phyloP scores from a whole-genome alignment of 148 eudicot species.

The Camellia granthamiana region DNA sequence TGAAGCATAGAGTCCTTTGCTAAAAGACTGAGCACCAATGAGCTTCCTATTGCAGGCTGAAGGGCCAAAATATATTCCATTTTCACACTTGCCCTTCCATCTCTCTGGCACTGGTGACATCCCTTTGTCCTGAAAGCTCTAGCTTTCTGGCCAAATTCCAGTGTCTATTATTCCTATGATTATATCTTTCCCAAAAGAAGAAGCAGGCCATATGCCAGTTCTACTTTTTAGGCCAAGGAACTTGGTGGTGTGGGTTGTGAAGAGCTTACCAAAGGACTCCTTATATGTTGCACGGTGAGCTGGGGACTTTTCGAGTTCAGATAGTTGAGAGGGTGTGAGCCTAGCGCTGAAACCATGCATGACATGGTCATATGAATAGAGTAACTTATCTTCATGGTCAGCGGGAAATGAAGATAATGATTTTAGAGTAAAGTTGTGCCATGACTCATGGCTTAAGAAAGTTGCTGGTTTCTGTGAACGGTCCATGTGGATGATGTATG shows the following conservation, averaged over 20 bases:
- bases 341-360: neutral
- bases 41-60: slow-evolving; percentile 30
- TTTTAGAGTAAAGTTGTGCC: neutral
- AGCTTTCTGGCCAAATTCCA: slow-evolving; percentile 9
- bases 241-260: slow-evolving; percentile 3
- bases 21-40: slow-evolving; percentile 28
- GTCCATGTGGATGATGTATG: slow-evolving; percentile 11
- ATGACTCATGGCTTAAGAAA: slow-evolving; percentile 8
- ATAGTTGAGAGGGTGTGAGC: slow-evolving; percentile 3
- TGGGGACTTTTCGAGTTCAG: neutral
- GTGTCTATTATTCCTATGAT: neutral
- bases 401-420: neutral
- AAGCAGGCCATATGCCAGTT: neutral
- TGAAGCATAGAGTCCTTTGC: slow-evolving; percentile 5
- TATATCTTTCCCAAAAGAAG: neutral
- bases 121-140: neutral
- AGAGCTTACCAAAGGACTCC: neutral
- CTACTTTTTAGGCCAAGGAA: neutral
- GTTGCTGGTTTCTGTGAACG: neutral
- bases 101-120: slow-evolving; percentile 10
- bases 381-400: neutral
- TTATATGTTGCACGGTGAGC: neutral
- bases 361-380: neutral
- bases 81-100: slow-evolving; percentile 21
- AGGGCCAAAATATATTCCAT: neutral